Evolutionary conservation across 2,329 filamentous ascomycete species (phyloP), one percentile per base, ranked within the genome.

Genomic region (Scortechinia acanthostroma): DNA sequence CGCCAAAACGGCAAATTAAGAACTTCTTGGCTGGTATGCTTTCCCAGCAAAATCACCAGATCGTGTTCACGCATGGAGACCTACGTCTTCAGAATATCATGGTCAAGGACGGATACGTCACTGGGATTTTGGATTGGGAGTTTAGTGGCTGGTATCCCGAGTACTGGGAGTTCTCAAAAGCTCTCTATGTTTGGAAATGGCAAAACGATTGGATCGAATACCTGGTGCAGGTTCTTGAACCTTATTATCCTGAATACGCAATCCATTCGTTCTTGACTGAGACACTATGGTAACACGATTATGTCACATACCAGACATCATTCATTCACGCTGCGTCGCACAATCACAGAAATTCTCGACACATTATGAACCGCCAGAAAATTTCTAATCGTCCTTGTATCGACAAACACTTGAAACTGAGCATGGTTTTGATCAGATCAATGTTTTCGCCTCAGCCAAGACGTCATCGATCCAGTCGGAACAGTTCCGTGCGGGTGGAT

Each of bases 1-100:
- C 16, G 19, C 35, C 35, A 40, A 40, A 40, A 40, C 16, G 10
- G 6, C 35, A 40, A 13, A 17, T 17, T 17, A 40, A 17, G 17
- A 40, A 17, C 17, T 40, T 40, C 17, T 6, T 40, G 10, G 6
- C 10, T 30, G 47, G 44, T 19, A 46, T 50, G 35, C 35, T 40
- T 17, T 40, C 16, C 35, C 16, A 40, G 16, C 19, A 10, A 5
- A 30, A 30, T 10, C 35, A 40, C 35, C 35, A 19, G 6, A 40
- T 40, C 35, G 10, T 10, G 10, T 40, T 40, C 17, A 5, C 35
- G 6, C 35, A 40, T 40, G 35, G 35, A 10, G 35, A 17, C 17
- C 5, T 40, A 19, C 35, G 35, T 6, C 35, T 19, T 6, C 10
- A 10, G 5, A 40, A 17, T 19, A 40, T 40, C 17, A 40, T 10